These are phyloP conservation scores for Luffa acutangula DNA, from an alignment of 306 rosid genomes.

Conservation along the genomic window DNA sequence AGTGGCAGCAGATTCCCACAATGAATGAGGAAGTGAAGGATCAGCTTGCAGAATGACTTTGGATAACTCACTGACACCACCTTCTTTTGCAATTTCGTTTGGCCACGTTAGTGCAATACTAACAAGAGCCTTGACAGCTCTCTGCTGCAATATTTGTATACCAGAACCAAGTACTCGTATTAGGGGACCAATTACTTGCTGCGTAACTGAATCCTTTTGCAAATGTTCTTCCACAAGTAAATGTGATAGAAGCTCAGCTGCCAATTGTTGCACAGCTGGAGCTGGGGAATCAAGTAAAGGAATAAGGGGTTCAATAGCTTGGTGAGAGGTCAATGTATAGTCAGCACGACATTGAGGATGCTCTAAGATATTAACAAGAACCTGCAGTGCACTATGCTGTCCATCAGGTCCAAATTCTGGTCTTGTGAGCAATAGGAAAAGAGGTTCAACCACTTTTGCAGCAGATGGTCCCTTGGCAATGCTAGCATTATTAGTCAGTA, in stretches of 20 bases:
- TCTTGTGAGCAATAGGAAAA: slow-evolving; percentile 70
- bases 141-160: slow-evolving; percentile 84
- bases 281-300: slow-evolving; percentile 89
- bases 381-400: slow-evolving; percentile 89
- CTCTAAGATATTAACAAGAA: slow-evolving; percentile 89
- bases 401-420: slow-evolving; percentile 92
- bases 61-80: slow-evolving; percentile 84
- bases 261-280: slow-evolving; percentile 90
- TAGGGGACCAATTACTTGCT: slow-evolving; percentile 83
- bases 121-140: slow-evolving; percentile 95
- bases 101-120: slow-evolving; percentile 93
- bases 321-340: slow-evolving; percentile 61
- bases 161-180: slow-evolving; percentile 86
- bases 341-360: slow-evolving; percentile 97
- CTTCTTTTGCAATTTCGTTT: slow-evolving; percentile 95
- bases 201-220: slow-evolving; percentile 83
- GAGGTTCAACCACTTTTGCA: slow-evolving; percentile 85
- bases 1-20: slow-evolving; percentile 98
- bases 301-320: slow-evolving; percentile 84
- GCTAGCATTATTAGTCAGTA: slow-evolving; percentile 92
- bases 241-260: slow-evolving; percentile 93
- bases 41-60: slow-evolving; percentile 90
- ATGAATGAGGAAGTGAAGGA: slow-evolving; percentile 89
- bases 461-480: slow-evolving; percentile 93
- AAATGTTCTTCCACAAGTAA: slow-evolving; percentile 80